Conservation (phyloP, 2,329 filamentous ascomycete genomes). For the Colletotrichum nymphaeae region DNA sequence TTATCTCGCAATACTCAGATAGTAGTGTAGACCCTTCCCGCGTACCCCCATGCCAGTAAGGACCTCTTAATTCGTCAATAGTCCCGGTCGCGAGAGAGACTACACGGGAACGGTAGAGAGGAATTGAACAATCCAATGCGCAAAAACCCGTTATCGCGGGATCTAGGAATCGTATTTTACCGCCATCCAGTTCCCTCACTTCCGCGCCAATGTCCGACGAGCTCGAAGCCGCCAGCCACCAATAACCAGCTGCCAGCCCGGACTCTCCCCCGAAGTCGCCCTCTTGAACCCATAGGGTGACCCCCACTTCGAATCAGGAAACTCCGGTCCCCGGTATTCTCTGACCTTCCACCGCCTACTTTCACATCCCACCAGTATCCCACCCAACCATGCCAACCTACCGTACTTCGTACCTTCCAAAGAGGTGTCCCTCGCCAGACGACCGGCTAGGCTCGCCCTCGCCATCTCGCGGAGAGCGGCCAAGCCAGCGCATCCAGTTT, state of each 20-base stretch:
- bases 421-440: not conserved
- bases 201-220: constrained; percentile 29
- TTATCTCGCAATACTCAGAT: not conserved
- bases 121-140: not conserved
- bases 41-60: not conserved
- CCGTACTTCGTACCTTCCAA: too few relatives aligned
- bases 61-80: too few relatives aligned
- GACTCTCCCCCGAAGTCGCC: not conserved
- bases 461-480: not conserved
- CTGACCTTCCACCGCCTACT: constrained; percentile 22
- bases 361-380: not conserved
- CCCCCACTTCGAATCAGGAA: constrained; percentile 27
- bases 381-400: too few relatives aligned
- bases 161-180: not conserved
- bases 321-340: constrained; percentile 27
- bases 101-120: too few relatives aligned
- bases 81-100: not conserved
- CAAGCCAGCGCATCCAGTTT: constrained; percentile 12
- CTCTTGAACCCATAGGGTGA: not conserved
- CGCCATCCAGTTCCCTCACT: not conserved
- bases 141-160: not conserved
- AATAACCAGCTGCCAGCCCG: not conserved
- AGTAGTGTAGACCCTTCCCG: not conserved
- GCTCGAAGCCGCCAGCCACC: not conserved
- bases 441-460: not conserved